Conservation (phyloP, 2,329 filamentous ascomycete genomes). For the Colletotrichum sansevieriae region DNA sequence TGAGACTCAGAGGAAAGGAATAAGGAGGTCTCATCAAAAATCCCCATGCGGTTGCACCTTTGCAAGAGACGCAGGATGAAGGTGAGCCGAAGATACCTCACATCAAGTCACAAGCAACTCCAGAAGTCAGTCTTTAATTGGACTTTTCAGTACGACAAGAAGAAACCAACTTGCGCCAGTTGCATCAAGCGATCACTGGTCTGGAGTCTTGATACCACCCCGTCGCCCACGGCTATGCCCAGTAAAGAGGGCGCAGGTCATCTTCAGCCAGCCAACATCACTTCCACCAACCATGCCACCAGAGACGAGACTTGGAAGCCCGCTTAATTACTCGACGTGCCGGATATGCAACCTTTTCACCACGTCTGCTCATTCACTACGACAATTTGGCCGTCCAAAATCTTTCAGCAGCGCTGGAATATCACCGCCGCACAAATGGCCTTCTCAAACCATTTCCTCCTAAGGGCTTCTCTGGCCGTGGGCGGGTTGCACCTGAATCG, state of each 20-base stretch:
- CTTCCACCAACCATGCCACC: background rate
- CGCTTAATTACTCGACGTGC: background rate
- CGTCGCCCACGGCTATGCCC: background rate
- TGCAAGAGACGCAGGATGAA: conserved; percentile 9
- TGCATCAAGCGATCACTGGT: background rate
- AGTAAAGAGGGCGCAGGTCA: background rate
- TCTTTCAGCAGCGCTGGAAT: background rate
- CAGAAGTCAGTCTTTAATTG: no score
- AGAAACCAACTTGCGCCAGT: conserved; percentile 6
- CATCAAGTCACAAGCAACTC: no score
- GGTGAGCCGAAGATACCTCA: background rate
- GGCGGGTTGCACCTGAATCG: background rate
- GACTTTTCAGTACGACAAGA: background rate
- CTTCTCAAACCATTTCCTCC: background rate
- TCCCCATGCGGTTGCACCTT: background rate
- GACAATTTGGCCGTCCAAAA: background rate
- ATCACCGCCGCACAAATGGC: background rate
- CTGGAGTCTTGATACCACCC: background rate
- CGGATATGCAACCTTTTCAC: background rate
- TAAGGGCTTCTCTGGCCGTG: background rate
- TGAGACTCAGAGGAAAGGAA: background rate
- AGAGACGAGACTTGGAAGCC: background rate
- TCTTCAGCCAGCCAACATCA: background rate
- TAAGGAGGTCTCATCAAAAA: background rate
- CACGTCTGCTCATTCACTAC: background rate